Conservation (phyloP, 73 alveolate genomes). For the Paramecium bursaria region DNA sequence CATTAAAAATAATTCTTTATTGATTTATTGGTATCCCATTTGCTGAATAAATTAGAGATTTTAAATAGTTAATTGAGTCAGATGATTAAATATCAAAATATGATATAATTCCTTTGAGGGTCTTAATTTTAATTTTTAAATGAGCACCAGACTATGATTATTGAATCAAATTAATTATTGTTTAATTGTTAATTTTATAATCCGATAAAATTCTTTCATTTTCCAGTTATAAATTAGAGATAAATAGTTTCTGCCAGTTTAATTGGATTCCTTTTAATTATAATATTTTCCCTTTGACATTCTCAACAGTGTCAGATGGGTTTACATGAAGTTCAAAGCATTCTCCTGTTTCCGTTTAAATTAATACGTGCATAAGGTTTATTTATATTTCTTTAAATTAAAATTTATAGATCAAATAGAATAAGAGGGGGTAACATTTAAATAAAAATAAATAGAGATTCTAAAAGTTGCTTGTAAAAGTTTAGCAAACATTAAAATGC, state of each 20-base stretch:
- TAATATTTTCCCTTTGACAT: constrained; percentile 9
- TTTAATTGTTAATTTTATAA: constrained; percentile 52
- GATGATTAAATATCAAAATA: constrained; percentile 27
- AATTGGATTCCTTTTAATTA: constrained; percentile 60
- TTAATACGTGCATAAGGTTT: constrained; percentile 45
- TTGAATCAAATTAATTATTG: constrained; percentile 5
- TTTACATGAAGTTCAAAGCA: not conserved
- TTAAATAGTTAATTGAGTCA: not conserved
- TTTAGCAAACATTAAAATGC: no score
- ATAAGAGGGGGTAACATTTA: no score
- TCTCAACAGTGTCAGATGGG: constrained; percentile 61
- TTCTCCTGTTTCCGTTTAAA: constrained; percentile 55
- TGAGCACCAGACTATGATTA: no score
- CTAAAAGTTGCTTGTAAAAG: no score
- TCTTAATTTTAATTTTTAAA: no score
- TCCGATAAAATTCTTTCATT: constrained; percentile 40
- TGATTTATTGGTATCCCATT: constrained; percentile 22
- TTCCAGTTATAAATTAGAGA: constrained; percentile 57
- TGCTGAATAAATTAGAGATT: not conserved
- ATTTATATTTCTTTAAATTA: no score
- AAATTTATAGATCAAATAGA: no score
- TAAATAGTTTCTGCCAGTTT: constrained; percentile 41
- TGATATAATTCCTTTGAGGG: not conserved
- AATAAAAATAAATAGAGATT: no score
- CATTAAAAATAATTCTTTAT: constrained; percentile 39